Evolutionary conservation across 1,139 yeast species (phyloP).

Genomic region (Wickerhamiella pararugosa): DNA sequence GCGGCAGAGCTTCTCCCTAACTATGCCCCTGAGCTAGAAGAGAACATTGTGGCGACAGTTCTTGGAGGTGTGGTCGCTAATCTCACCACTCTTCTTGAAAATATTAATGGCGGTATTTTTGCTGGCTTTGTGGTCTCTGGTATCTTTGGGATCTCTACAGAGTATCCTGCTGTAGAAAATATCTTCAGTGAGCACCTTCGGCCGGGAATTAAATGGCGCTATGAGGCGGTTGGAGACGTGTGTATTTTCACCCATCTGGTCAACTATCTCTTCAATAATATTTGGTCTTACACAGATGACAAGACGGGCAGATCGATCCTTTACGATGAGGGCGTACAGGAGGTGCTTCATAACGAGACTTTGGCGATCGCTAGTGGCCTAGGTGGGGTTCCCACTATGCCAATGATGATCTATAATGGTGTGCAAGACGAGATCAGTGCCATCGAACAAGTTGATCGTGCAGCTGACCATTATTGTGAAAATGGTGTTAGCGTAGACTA

Average conservation of each 20-base stretch:
- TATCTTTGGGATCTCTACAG: constrained; percentile 18
- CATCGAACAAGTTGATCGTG: constrained; percentile 14
- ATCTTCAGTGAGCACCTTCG: constrained; percentile 12
- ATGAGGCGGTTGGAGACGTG: neutral
- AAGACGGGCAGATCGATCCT: constrained; percentile 2
- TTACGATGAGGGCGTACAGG: neutral
- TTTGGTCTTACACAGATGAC: constrained; percentile 2
- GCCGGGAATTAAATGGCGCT: constrained; percentile 13
- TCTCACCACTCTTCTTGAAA: constrained; percentile 13
- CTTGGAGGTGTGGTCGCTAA: constrained; percentile 20
- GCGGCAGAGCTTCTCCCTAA: constrained; percentile 19
- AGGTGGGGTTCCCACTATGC: constrained; percentile 14
- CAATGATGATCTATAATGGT: constrained; percentile 20
- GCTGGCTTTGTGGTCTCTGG: constrained; percentile 12
- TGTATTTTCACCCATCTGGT: constrained; percentile 1
- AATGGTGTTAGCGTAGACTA: constrained; percentile 11
- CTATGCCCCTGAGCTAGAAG: constrained; percentile 21
- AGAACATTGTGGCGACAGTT: constrained; percentile 17
- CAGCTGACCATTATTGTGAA: constrained; percentile 17
- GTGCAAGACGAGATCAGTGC: constrained; percentile 18
- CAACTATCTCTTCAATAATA: neutral
- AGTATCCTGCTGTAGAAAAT: constrained; percentile 18
- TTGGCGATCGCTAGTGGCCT: neutral
- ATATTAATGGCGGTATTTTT: constrained; percentile 11
- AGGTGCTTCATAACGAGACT: constrained; percentile 4